These are phyloP conservation scores for Serendipita sp. DNA, from an alignment of 768 basidiomycete species.

Conservation along the genomic window DNA sequence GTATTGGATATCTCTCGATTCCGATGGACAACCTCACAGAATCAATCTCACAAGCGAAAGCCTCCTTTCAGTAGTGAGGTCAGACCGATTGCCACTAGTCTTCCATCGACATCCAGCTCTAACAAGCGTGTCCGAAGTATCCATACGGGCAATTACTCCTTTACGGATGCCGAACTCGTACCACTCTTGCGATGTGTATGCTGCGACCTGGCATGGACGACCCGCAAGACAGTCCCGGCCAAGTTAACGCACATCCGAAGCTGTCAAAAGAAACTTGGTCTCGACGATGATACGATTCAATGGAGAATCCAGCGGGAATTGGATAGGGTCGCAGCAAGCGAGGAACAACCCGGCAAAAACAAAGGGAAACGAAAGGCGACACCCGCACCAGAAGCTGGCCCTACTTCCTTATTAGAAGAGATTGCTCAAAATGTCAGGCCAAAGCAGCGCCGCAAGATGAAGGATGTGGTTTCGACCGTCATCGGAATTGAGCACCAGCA, in stretches of 20 bases:
- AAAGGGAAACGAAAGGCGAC: constrained; percentile 13
- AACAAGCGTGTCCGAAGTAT: neutral
- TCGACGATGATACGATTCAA: constrained; percentile 38
- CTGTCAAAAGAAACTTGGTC: constrained; percentile 46
- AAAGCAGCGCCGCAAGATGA: constrained; percentile 26
- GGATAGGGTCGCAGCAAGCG: constrained; percentile 12
- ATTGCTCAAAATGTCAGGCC: constrained; percentile 31
- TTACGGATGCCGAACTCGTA: neutral
- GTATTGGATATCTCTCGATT: neutral
- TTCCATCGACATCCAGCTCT: too few relatives aligned
- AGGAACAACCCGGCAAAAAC: constrained; percentile 12
- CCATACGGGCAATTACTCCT: neutral
- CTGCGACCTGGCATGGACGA: constrained; percentile 37
- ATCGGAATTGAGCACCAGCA: neutral
- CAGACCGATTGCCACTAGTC: neutral
- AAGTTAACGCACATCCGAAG: constrained; percentile 51
- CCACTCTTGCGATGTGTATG: neutral
- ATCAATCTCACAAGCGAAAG: neutral
- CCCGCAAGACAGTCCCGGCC: constrained; percentile 41
- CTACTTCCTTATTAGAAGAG: constrained; percentile 35
- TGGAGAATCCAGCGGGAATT: constrained; percentile 36
- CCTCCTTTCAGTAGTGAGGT: neutral
- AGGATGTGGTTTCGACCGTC: constrained; percentile 14
- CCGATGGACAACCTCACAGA: neutral
- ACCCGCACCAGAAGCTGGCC: constrained; percentile 15